Evolutionary conservation across 108 stramenopile species (phyloP), one percentile per base, ranked within the genome.

Genomic region (Halocafeteria seosinensis): DNA sequence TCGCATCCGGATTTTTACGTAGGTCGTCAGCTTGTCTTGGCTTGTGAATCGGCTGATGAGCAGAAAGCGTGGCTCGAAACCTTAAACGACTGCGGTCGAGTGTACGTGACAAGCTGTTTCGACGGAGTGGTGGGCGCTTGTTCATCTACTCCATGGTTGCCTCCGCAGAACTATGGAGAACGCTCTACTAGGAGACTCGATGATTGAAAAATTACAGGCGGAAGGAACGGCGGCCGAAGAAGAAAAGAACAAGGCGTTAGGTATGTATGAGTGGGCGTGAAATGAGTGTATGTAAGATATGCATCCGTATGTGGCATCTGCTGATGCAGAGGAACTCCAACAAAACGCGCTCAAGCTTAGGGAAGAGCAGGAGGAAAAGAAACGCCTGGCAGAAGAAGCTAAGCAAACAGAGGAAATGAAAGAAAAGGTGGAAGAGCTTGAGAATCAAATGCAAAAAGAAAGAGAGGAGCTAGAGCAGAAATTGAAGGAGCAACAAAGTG

Each of bases 111-210:
- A n/a, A n/a, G n/a, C n/a, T n/a, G n/a, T n/a, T n/a, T n/a, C n/a
- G n/a, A n/a, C n/a, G n/a, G n/a, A n/a, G n/a, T n/a, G n/a, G n/a
- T n/a, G n/a, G n/a, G n/a, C n/a, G n/a, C n/a, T n/a, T n/a, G n/a
- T n/a, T n/a, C n/a, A n/a, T n/a, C n/a, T n/a, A n/a, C n/a, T n/a
- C n/a, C n/a, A n/a, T n/a, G n/a, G n/a, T n/a, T n/a, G n/a, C n/a
- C n/a, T n/a, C n/a, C n/a, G n/a, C n/a, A n/a, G n/a, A n/a, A 59
- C 57, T 12, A 59, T 59, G 57, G 57, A 59, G 28, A 59, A 59
- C 28, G 57, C 57, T 2, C 17, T 59, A 35, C 28, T 59, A 2
- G 57, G 57, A 33, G 57, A 59, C 2, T 2, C 6, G 2, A 26
- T 30, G 57, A 59, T 59, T 35, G 2, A 25, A 11, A 2, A 28